Percentiles rank a stretch among this genome's conserved stretches.
phyloP scores from a whole-genome alignment of 2,329 filamentous ascomycete genomes.

The Ophiocordyceps sinensis region DNA sequence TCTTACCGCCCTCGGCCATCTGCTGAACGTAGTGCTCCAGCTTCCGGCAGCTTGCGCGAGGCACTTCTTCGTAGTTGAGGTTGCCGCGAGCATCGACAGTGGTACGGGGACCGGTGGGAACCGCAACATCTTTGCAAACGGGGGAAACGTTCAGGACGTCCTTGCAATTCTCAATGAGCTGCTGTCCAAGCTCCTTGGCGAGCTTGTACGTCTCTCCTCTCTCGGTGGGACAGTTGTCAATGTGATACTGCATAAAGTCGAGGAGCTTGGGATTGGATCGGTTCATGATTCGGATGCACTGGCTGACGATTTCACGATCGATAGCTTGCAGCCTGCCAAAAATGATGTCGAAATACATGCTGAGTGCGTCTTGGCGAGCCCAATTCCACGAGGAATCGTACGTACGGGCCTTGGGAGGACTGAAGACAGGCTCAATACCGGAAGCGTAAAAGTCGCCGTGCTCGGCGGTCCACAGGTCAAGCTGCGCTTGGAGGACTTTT shows the following conservation, averaged over 20 bases:
- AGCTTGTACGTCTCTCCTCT: slow-evolving; percentile 94
- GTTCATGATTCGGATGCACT: slow-evolving; percentile 99
- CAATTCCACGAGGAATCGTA: slow-evolving; percentile 99
- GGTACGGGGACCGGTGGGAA: slow-evolving; percentile 85
- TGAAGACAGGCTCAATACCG: slow-evolving; percentile 91
- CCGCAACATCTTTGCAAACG: slow-evolving; percentile 87
- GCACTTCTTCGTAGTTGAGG: slow-evolving; percentile 79
- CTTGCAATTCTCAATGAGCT: slow-evolving; percentile 95
- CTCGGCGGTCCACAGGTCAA: slow-evolving; percentile 90
- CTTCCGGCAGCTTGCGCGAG: slow-evolving; percentile 81
- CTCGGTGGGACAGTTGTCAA: slow-evolving; percentile 94
- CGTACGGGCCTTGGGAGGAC: slow-evolving; percentile 79
- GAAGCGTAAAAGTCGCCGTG: slow-evolving; percentile 93
- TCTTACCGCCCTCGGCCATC: slow-evolving; percentile 97
- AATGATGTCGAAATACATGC: slow-evolving; percentile 99
- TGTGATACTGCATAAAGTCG: slow-evolving; percentile 99
- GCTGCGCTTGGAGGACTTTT: slow-evolving; percentile 75
- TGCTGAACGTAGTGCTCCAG: slow-evolving; percentile 96
- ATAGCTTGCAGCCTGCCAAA: slow-evolving; percentile 87
- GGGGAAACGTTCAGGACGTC: slow-evolving; percentile 75
- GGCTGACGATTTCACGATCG: slow-evolving; percentile 95
- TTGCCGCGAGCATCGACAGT: slow-evolving; percentile 87
- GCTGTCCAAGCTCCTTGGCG: slow-evolving; percentile 85
- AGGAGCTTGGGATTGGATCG: slow-evolving; percentile 89
- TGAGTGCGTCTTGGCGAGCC: slow-evolving; percentile 92